These are phyloP conservation scores for Myxozyma neotropica DNA, from an alignment of 805 yeast species.

Conservation along the genomic window DNA sequence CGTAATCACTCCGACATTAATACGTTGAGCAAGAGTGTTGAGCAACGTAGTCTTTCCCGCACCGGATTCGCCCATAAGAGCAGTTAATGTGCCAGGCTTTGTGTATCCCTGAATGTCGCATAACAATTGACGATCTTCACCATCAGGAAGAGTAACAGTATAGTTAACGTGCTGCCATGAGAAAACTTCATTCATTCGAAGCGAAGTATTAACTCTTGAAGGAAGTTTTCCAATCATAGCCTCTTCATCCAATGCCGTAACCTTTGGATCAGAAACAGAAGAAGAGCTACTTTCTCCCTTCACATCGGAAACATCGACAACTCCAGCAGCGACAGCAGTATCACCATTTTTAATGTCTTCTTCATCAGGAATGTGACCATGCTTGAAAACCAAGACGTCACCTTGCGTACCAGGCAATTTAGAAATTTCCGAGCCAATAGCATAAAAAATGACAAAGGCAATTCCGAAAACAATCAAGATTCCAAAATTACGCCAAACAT, in stretches of 20 bases:
- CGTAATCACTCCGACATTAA: constrained; percentile 68
- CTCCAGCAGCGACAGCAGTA: not conserved
- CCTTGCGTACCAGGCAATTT: constrained; percentile 40
- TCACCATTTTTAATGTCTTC: not conserved
- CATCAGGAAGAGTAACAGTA: constrained; percentile 51
- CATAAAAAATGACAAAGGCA: constrained; percentile 42
- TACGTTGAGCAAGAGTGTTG: constrained; percentile 71
- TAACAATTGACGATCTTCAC: constrained; percentile 46
- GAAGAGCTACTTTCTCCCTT: not conserved
- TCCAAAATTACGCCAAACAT: constrained; percentile 83
- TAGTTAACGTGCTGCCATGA: constrained; percentile 67
- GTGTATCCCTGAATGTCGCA: constrained; percentile 69
- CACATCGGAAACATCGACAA: constrained; percentile 17
- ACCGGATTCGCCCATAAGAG: constrained; percentile 85
- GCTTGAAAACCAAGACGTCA: constrained; percentile 39
- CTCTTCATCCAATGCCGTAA: constrained; percentile 39
- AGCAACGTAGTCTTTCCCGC: constrained; percentile 82
- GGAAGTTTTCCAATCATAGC: constrained; percentile 25
- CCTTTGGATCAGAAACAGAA: constrained; percentile 24
- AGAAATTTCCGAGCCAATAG: constrained; percentile 42
- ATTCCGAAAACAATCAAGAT: constrained; percentile 56
- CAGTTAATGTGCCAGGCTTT: constrained; percentile 79
- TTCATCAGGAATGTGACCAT: constrained; percentile 22
- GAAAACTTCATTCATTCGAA: constrained; percentile 44
- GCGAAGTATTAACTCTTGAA: constrained; percentile 14